Percentiles rank a stretch among this genome's conserved stretches.
These are phyloP conservation scores for Halophytophthora polymorphica DNA, from an alignment of 352 stramenopile genomes.

Conservation along the genomic window DNA sequence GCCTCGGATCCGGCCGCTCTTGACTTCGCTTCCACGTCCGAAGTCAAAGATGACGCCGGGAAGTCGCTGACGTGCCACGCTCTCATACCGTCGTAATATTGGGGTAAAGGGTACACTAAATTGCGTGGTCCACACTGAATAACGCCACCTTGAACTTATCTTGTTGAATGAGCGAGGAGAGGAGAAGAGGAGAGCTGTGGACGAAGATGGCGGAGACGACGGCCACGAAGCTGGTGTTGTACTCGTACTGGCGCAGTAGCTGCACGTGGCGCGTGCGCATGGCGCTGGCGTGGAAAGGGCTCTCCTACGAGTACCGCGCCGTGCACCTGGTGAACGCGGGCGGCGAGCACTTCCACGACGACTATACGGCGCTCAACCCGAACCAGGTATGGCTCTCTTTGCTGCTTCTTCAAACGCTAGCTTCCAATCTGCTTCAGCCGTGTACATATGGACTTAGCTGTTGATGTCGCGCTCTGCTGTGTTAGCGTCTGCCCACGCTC, in stretches of 20 bases:
- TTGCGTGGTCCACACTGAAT: too few species aligned
- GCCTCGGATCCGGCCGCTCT: too few species aligned
- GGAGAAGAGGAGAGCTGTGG: too few species aligned
- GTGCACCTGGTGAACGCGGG: constrained; percentile 67
- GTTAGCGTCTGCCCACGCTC: constrained; percentile 74
- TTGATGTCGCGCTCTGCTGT: neutral
- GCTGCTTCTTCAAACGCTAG: neutral
- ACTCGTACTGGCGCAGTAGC: constrained; percentile 88
- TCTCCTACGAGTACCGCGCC: constrained; percentile 75
- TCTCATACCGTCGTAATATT: too few species aligned
- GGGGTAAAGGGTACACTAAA: too few species aligned
- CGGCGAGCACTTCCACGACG: constrained; percentile 57
- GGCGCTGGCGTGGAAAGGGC: constrained; percentile 79
- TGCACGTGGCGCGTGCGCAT: constrained; percentile 90
- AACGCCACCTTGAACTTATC: too few species aligned
- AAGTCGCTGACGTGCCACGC: too few species aligned
- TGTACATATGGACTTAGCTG: neutral
- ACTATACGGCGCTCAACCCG: constrained; percentile 57
- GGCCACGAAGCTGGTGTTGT: constrained; percentile 40
- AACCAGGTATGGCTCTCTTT: constrained; percentile 38
- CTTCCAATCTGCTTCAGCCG: neutral
- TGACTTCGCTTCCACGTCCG: too few species aligned
- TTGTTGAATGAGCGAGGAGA: too few species aligned
- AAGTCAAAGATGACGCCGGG: too few species aligned
- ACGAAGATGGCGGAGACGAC: neutral